A percentile compares a stretch with the other conserved stretches of the same genome.
phyloP scores from a whole-genome alignment of 306 rosid genomes.

The Canavalia ensiformis region DNA sequence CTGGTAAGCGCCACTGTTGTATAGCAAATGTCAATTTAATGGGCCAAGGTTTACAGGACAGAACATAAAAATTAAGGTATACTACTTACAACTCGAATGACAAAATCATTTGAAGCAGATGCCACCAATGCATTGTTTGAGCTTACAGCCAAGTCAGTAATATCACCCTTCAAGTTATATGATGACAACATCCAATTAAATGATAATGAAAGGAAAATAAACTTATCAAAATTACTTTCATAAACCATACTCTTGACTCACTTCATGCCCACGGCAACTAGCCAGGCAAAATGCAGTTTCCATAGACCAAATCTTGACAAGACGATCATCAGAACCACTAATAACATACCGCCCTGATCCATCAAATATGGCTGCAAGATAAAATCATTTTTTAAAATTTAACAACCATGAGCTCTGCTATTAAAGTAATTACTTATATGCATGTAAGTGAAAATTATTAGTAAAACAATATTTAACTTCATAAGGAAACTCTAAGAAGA shows the following conservation, averaged over 20 bases:
- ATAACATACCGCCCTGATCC: constrained; percentile 90
- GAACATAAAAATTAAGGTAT: constrained; percentile 30
- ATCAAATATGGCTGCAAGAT: constrained; percentile 89
- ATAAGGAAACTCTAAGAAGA: constrained; percentile 34
- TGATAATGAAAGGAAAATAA: constrained; percentile 29
- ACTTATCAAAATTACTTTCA: constrained; percentile 39
- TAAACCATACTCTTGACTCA: constrained; percentile 58
- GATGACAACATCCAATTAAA: constrained; percentile 43
- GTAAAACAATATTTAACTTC: constrained; percentile 36
- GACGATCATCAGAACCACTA: constrained; percentile 93
- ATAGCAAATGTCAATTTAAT: constrained; percentile 47
- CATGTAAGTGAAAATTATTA: constrained; percentile 15
- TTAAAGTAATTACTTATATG: constrained; percentile 19
- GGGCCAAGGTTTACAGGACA: constrained; percentile 32
- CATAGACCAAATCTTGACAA: constrained; percentile 97
- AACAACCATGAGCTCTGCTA: constrained; percentile 28
- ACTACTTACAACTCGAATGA: constrained; percentile 88
- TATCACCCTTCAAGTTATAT: constrained; percentile 75
- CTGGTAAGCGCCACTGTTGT: constrained; percentile 90
- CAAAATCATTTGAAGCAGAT: constrained; percentile 91
- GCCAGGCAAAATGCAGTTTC: constrained; percentile 93
- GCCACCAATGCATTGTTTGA: constrained; percentile 88
- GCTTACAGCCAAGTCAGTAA: constrained; percentile 78
- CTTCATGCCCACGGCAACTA: constrained; percentile 96
- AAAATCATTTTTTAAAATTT: constrained; percentile 43